Percentiles rank a stretch among this genome's conserved stretches.
phyloP scores from a whole-genome alignment of 345 rosid species.

The Hibiscus syriacus region DNA sequence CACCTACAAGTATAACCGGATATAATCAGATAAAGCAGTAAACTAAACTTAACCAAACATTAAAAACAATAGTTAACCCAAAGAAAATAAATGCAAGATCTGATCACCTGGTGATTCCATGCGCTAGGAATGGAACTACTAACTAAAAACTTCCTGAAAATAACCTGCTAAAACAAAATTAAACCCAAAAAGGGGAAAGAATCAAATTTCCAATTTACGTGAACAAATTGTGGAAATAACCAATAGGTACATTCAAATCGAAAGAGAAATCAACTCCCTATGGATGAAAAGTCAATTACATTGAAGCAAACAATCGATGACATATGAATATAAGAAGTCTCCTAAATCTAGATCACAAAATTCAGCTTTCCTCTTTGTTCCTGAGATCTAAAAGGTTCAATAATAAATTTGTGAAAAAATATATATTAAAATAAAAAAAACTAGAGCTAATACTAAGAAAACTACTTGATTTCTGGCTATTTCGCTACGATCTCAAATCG shows the following conservation, averaged over 20 bases:
- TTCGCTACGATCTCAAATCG: not conserved
- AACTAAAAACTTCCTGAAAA: conserved; percentile 1
- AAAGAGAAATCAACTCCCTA: not conserved
- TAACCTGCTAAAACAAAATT: not conserved
- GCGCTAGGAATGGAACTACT: conserved; percentile 1
- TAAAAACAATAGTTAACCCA: not conserved
- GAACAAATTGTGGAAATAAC: not conserved
- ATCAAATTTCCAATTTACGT: not conserved
- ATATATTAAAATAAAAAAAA: not conserved
- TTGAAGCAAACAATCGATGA: not conserved
- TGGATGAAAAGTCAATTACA: not conserved
- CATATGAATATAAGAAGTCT: not conserved
- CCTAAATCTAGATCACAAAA: not conserved
- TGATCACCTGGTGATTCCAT: conserved; percentile 19
- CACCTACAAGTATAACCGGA: conserved; percentile 24
- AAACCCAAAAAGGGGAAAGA: not conserved
- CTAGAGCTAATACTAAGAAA: not conserved
- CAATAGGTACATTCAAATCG: not conserved
- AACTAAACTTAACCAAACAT: not conserved
- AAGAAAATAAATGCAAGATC: not conserved
- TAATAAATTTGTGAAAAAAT: not conserved
- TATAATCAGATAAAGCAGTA: not conserved
- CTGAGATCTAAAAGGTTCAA: conserved; percentile 3
- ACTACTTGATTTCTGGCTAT: not conserved
- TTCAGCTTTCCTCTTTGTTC: not conserved